A percentile compares a stretch with the other conserved stretches of the same genome.
These are phyloP conservation scores for Rosa persica DNA, from an alignment of 306 rosid genomes.

Conservation along the genomic window DNA sequence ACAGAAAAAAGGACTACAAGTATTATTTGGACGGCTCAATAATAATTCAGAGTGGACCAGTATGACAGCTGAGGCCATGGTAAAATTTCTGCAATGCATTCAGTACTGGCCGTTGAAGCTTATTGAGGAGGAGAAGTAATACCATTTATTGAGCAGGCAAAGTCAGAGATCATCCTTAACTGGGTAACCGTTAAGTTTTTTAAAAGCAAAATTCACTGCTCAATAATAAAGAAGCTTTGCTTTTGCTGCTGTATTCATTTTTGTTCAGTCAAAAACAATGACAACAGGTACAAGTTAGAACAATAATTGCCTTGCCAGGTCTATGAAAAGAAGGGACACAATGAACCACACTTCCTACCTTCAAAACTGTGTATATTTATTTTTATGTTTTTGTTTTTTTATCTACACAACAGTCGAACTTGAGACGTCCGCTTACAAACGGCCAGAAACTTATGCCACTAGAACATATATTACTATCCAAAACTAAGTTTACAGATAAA, in stretches of 20 bases:
- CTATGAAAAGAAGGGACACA: not conserved
- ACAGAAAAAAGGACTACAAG: not conserved
- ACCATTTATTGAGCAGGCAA: conserved; percentile 12
- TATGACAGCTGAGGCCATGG: not conserved
- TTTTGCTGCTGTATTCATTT: not conserved
- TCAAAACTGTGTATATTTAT: not conserved
- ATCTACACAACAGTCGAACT: not conserved
- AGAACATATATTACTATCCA: not conserved
- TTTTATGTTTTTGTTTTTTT: not conserved
- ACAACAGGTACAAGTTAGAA: not conserved
- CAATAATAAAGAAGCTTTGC: not conserved
- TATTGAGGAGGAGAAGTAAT: not conserved
- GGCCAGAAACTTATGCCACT: not conserved
- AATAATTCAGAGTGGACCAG: conserved; percentile 14
- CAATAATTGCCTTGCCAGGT: conserved; percentile 3
- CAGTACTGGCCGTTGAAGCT: not conserved
- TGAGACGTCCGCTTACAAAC: not conserved
- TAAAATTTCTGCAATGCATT: not conserved
- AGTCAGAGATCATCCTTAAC: conserved; percentile 3
- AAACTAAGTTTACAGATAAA: not conserved
- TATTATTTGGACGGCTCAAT: conserved; percentile 5
- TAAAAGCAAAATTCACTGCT: not conserved
- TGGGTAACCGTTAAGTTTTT: not conserved
- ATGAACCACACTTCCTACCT: not conserved
- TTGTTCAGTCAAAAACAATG: not conserved